Evolutionary conservation across 2,329 filamentous ascomycete species (phyloP).

Genomic region (Nemania sp.): DNA sequence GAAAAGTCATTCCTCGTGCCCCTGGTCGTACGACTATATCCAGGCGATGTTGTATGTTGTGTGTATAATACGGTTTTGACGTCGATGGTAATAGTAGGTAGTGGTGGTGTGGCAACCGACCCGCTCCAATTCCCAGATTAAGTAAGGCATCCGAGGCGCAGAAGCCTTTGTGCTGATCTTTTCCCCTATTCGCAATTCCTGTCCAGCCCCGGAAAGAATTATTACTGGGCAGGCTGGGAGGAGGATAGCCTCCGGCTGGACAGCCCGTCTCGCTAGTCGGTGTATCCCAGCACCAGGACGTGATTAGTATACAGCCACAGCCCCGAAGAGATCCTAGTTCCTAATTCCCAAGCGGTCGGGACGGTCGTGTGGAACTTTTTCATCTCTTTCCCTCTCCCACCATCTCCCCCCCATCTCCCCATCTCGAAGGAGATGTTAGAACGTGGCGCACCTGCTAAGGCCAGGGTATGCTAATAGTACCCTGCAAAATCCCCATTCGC

Average conservation of each 20-base stretch:
- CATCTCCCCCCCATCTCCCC: background rate
- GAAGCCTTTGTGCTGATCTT: conserved; percentile 8
- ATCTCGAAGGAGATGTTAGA: conserved; percentile 7
- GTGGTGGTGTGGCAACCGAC: background rate
- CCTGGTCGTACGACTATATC: background rate
- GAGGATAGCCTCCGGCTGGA: conserved; percentile 24
- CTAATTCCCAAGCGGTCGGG: conserved; percentile 22
- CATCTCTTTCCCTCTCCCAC: background rate
- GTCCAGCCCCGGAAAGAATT: conserved; percentile 1
- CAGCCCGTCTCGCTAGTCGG: background rate
- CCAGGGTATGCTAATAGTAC: conserved; percentile 10
- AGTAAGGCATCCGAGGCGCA: conserved; percentile 21
- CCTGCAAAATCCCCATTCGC: background rate
- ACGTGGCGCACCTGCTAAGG: conserved; percentile 15
- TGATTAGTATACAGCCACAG: background rate
- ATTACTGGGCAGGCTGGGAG: conserved; percentile 10
- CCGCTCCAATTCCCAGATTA: background rate
- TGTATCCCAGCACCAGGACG: conserved; percentile 1
- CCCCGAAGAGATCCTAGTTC: conserved; percentile 11
- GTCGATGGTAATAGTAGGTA: too few relatives aligned
- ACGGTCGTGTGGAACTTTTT: conserved; percentile 19
- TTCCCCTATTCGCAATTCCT: conserved; percentile 5
- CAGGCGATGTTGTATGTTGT: too few relatives aligned
- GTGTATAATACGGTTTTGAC: background rate
- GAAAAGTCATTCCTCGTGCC: background rate